Conservation (phyloP, 768 basidiomycete genomes). For the Xanthoconium purpureum region DNA sequence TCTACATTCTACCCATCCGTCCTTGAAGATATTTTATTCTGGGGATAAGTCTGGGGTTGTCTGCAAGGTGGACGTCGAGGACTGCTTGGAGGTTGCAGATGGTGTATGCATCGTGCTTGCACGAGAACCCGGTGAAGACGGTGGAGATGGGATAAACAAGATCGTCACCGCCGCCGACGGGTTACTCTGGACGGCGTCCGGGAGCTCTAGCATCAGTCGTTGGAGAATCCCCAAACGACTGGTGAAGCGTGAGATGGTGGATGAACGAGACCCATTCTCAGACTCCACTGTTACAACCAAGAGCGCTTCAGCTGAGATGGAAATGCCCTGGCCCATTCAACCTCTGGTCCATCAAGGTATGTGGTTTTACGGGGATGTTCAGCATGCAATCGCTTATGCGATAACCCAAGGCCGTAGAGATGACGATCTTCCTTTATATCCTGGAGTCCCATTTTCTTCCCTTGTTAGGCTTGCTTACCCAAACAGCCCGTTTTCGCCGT, state of each 20-base stretch:
- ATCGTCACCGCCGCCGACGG: constrained; percentile 81
- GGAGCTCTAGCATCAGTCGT: constrained; percentile 73
- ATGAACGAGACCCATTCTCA: constrained; percentile 10
- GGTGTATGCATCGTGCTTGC: constrained; percentile 88
- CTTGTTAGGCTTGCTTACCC: constrained; percentile 68
- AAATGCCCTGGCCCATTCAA: constrained; percentile 15
- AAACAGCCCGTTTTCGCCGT: constrained; percentile 54
- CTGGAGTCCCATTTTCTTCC: constrained; percentile 68
- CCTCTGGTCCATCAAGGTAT: constrained; percentile 22
- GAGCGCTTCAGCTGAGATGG: constrained; percentile 12
- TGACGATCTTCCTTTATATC: constrained; percentile 36
- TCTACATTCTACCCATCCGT: constrained; percentile 81
- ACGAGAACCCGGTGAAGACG: constrained; percentile 51
- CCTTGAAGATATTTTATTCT: constrained; percentile 87
- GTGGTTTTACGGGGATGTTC: background rate
- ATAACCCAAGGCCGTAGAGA: constrained; percentile 19
- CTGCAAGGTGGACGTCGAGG: constrained; percentile 88
- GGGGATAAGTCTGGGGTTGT: constrained; percentile 91
- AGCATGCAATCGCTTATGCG: constrained; percentile 7
- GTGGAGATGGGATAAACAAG: constrained; percentile 71
- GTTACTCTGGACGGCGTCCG: constrained; percentile 87
- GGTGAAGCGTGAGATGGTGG: constrained; percentile 19
- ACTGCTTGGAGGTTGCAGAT: constrained; percentile 74
- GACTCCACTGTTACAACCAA: constrained; percentile 14
- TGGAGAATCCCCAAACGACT: constrained; percentile 66